Conservation (phyloP, 768 basidiomycete genomes). For the Gautieria morchelliformis region DNA sequence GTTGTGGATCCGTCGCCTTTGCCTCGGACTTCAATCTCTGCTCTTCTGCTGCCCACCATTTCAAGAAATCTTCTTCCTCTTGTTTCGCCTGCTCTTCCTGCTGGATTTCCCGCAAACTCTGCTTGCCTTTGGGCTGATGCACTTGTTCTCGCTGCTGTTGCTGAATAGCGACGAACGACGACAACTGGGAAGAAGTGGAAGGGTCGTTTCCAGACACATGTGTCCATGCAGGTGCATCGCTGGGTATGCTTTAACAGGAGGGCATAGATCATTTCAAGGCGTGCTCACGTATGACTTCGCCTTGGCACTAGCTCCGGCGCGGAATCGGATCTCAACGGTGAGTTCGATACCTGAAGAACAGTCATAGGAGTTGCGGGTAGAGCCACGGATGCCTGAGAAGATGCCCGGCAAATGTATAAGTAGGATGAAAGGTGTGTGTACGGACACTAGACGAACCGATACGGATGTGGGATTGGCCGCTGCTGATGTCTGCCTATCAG, state of each 20-base stretch:
- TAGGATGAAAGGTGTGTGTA: background rate
- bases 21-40: conserved; percentile 51
- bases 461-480: background rate
- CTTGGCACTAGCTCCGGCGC: no score
- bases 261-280: no score
- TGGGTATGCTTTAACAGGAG: conserved; percentile 3
- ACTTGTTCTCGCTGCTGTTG: conserved; percentile 55
- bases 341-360: background rate
- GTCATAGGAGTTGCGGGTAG: background rate
- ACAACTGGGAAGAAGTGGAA: conserved; percentile 32
- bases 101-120: conserved; percentile 74
- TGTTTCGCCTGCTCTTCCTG: conserved; percentile 64
- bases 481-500: background rate
- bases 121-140: conserved; percentile 36
- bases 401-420: background rate
- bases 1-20: background rate
- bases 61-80: conserved; percentile 71
- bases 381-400: background rate
- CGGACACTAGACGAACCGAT: background rate
- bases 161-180: conserved; percentile 82
- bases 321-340: no score
- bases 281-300: no score
- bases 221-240: conserved; percentile 56
- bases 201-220: conserved; percentile 27
- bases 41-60: conserved; percentile 87